Evolutionary conservation across 768 basidiomycete genomes (phyloP).

Genomic region (Cystoderma amianthinum): DNA sequence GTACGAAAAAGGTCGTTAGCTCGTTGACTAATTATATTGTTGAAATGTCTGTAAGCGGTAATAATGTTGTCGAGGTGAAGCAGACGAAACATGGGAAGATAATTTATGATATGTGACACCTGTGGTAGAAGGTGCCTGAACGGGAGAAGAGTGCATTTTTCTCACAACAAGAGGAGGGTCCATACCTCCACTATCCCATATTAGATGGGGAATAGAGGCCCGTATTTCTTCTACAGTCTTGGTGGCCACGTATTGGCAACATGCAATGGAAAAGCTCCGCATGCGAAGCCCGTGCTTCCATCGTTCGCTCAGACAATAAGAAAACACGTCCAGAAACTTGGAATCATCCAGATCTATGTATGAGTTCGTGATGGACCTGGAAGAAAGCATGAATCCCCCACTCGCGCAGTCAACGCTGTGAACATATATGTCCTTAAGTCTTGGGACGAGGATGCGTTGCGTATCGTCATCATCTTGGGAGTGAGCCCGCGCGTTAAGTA

Average conservation of each 20-base stretch:
- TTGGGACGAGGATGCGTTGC: conserved; percentile 20
- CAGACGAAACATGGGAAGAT: background rate
- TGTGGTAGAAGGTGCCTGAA: background rate
- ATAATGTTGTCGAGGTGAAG: conserved; percentile 19
- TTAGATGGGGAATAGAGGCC: conserved; percentile 21
- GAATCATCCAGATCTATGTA: conserved; percentile 31
- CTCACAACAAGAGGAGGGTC: background rate
- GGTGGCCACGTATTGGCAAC: conserved; percentile 20
- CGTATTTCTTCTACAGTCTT: conserved; percentile 16
- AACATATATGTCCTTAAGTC: conserved; percentile 28
- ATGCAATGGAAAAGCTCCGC: conserved; percentile 28
- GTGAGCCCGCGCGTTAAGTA: conserved; percentile 25
- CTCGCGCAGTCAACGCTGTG: conserved; percentile 29
- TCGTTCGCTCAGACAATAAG: conserved; percentile 21
- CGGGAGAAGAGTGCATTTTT: conserved; percentile 1
- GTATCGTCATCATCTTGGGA: conserved; percentile 15
- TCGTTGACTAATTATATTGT: too few relatives aligned
- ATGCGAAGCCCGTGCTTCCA: conserved; percentile 16
- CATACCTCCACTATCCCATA: conserved; percentile 23
- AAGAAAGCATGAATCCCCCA: conserved; percentile 32
- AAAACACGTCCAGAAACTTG: conserved; percentile 30
- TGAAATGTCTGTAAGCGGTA: conserved; percentile 24
- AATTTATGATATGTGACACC: background rate
- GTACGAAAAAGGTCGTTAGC: too few relatives aligned
- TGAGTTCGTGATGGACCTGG: conserved; percentile 22